phyloP scores from a whole-genome alignment of 2,329 filamentous ascomycete genomes.

The Trichoderma semiorbis region DNA sequence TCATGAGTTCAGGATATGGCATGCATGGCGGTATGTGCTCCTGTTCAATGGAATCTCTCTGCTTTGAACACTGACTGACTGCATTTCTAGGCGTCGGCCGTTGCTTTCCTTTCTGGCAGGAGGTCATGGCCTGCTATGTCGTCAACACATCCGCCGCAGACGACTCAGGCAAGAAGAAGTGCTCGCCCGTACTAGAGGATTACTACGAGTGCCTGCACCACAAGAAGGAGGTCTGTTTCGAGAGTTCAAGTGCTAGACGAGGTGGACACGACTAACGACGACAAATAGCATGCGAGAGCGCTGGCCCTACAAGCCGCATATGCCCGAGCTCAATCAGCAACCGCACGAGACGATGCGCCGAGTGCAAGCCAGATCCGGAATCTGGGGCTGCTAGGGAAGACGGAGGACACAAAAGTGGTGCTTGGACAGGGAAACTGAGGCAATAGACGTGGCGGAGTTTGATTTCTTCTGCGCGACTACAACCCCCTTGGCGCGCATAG shows the following conservation, averaged over 20 bases:
- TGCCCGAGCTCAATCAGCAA: constrained; percentile 71
- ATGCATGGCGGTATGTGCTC: constrained; percentile 67
- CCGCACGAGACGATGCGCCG: constrained; percentile 74
- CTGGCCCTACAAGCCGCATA: constrained; percentile 79
- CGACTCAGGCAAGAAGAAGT: constrained; percentile 81
- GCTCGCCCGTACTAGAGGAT: constrained; percentile 79
- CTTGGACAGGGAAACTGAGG: constrained; percentile 35
- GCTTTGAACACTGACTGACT: constrained; percentile 23
- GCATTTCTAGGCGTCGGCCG: constrained; percentile 56
- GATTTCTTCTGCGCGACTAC: background rate
- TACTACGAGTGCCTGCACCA: constrained; percentile 99
- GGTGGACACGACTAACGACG: constrained; percentile 20
- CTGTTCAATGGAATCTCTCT: background rate
- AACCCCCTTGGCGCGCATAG: background rate
- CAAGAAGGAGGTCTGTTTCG: constrained; percentile 82
- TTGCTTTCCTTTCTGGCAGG: constrained; percentile 99
- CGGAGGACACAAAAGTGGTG: constrained; percentile 70
- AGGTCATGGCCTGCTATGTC: constrained; percentile 96
- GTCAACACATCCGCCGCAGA: constrained; percentile 83
- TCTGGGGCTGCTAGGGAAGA: constrained; percentile 77
- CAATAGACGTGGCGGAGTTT: background rate
- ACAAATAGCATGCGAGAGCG: constrained; percentile 68
- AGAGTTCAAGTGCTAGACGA: background rate
- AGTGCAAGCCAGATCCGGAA: constrained; percentile 84
- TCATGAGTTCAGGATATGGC: constrained; percentile 80